Evolutionary conservation across 345 rosid genomes (phyloP), one percentile per base, ranked within the genome.

Genomic region (Lenwebbia sp.): DNA sequence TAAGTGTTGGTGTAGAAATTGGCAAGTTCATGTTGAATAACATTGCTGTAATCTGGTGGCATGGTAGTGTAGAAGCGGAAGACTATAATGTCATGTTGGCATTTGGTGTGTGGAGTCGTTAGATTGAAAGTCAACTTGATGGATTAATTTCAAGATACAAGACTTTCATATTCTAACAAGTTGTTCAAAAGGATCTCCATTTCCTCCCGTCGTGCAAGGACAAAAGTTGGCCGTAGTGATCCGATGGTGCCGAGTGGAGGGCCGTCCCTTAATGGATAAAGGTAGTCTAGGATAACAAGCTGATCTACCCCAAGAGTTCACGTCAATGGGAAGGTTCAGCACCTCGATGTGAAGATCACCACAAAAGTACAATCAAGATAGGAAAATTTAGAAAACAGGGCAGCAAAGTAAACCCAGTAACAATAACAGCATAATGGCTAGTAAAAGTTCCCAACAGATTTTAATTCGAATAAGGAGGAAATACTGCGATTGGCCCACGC

Each of bases 101-200:
- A 0, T 62, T 62, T 62, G 41, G 75, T 62, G 41, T 0, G 23
- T 0, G 11, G 41, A 14, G 41, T 62, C 75, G 15, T 0, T 0
- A 30, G 75, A 62, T 30, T 30, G 41, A 62, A 15, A 62, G 3
- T 62, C 41, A 62, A 62, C 75, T 30, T 30, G 33, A 58, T 1
- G 19, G 13, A n/a, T 58, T 58, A 58, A n/a, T 58, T n/a, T 58
- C 14, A 58, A 58, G 70, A 12, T 58, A n/a, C 13, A n/a, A 5
- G 37, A 15, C 17, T 58, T 53, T 4, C 54, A 15, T 53, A 53
- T 53, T 17, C 15, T 53, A 53, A 15, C 3, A 53, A 6, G 21
- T 53, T 53, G 54, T 53, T 53, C 54, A 53, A 53, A 17, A 53
- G 22, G 54, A 53, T 53, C 3, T 53, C 54, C 54, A 7, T 15